A percentile compares a stretch with the other conserved stretches of the same genome.
These are phyloP conservation scores for Panellus pusillus DNA, from an alignment of 768 basidiomycete species.

Conservation along the genomic window DNA sequence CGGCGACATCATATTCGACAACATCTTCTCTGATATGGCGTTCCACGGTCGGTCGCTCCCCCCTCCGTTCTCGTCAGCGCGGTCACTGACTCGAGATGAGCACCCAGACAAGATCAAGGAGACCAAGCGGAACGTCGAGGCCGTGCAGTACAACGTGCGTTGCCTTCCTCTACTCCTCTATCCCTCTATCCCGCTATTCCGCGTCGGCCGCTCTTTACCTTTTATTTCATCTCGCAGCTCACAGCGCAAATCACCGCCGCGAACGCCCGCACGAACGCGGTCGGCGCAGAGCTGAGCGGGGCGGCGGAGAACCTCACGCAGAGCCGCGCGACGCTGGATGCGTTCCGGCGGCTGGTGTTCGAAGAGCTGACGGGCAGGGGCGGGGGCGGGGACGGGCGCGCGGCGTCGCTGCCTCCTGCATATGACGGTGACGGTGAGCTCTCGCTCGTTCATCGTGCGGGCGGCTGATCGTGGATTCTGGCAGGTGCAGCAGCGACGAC, in stretches of 20 bases:
- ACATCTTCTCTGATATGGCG: conserved; percentile 42
- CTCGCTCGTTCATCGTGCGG: too few relatives aligned
- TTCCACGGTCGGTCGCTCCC: conserved; percentile 36
- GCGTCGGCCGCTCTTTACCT: neutral
- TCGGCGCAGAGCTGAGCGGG: conserved; percentile 21
- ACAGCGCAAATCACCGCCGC: conserved; percentile 12
- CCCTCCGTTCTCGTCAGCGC: neutral
- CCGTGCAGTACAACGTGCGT: conserved; percentile 36
- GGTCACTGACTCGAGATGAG: conserved; percentile 1
- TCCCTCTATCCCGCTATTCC: too few relatives aligned
- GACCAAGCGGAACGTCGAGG: conserved; percentile 36
- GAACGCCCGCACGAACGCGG: neutral
- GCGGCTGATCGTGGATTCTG: too few relatives aligned
- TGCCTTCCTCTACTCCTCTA: too few relatives aligned
- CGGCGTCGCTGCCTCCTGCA: neutral
- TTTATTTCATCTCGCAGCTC: conserved; percentile 1
- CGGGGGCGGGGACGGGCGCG: neutral
- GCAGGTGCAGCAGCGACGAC: too few relatives aligned
- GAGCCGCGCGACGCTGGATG: conserved; percentile 16
- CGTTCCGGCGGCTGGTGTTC: conserved; percentile 16
- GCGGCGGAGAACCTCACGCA: conserved; percentile 19
- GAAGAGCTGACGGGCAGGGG: conserved; percentile 3
- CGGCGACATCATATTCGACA: conserved; percentile 43
- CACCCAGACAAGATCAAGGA: conserved; percentile 39
- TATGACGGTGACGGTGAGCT: neutral